These are phyloP conservation scores for Diplosphaera chodatii DNA, from an alignment of 139 green algal species.

Conservation along the genomic window DNA sequence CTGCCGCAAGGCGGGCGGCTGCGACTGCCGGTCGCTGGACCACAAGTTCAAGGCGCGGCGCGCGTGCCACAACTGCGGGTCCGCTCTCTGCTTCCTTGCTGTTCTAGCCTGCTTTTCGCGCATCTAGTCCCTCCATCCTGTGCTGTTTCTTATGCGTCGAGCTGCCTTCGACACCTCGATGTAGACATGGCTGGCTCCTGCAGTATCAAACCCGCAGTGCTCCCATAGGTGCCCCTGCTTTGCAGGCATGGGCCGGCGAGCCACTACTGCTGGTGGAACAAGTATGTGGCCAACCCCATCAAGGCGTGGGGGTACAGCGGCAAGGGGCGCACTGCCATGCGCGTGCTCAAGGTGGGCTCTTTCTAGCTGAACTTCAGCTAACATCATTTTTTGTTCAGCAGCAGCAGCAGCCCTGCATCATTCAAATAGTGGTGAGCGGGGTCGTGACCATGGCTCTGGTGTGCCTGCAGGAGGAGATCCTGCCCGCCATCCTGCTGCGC, in stretches of 20 bases:
- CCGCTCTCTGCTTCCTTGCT: conserved; percentile 1
- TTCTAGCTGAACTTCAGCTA: conserved; percentile 13
- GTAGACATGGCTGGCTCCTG: too few relatives aligned
- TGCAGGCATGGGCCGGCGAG: conserved; percentile 41
- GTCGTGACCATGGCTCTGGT: too few relatives aligned
- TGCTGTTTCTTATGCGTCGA: too few relatives aligned
- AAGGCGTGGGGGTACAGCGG: conserved; percentile 58
- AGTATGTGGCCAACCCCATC: conserved; percentile 76
- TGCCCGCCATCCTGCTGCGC: conserved; percentile 68
- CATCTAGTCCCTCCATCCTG: too few relatives aligned
- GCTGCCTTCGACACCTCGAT: too few relatives aligned
- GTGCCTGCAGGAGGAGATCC: conserved; percentile 13
- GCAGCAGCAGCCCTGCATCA: too few relatives aligned
- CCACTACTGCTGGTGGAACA: conserved; percentile 87
- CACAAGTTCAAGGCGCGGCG: conserved; percentile 52
- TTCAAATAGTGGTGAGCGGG: too few relatives aligned
- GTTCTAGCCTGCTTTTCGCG: too few relatives aligned
- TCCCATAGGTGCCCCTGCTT: conserved; percentile 25
- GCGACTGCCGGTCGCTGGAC: conserved; percentile 66
- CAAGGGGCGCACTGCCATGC: conserved; percentile 52
- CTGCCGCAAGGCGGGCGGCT: conserved; percentile 53
- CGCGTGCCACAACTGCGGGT: conserved; percentile 56
- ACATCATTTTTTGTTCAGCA: too few relatives aligned
- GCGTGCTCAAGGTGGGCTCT: conserved; percentile 70
- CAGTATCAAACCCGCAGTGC: not conserved